A percentile compares a stretch with the other conserved stretches of the same genome.
Conservation (phyloP, 352 stramenopile species). For the Pythium utonaiense region DNA sequence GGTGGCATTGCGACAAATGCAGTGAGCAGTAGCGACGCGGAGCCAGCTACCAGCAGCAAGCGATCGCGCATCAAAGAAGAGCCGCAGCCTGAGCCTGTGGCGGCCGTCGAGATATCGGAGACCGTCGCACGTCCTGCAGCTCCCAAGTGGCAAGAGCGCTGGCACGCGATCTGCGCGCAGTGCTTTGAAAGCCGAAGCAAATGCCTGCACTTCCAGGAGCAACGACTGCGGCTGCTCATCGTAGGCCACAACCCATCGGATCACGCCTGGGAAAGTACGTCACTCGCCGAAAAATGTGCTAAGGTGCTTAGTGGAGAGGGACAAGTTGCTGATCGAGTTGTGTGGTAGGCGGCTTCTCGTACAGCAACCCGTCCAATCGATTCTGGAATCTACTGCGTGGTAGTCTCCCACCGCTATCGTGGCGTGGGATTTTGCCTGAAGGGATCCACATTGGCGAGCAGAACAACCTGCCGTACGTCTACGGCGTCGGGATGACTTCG, state of each 20-base stretch:
- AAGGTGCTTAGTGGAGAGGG: too few species aligned
- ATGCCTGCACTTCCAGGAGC: slow-evolving; percentile 66
- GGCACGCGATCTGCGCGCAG: slow-evolving; percentile 65
- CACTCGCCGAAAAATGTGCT: too few species aligned
- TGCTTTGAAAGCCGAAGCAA: slow-evolving; percentile 51
- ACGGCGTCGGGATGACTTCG: slow-evolving; percentile 78
- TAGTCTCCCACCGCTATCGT: slow-evolving; percentile 44
- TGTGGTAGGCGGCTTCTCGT: slow-evolving; percentile 43
- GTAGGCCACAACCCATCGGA: slow-evolving; percentile 89
- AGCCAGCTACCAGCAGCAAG: slow-evolving; percentile 2
- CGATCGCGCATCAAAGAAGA: slow-evolving; percentile 12
- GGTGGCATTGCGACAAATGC: background rate
- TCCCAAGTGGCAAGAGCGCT: slow-evolving; percentile 80
- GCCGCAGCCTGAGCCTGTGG: slow-evolving; percentile 18
- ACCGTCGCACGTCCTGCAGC: background rate
- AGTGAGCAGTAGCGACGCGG: background rate
- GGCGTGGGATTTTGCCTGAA: slow-evolving; percentile 56
- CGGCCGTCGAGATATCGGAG: background rate
- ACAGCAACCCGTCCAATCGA: slow-evolving; percentile 85
- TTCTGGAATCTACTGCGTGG: slow-evolving; percentile 87
- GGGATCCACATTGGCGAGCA: slow-evolving; percentile 60
- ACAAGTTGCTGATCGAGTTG: background rate
- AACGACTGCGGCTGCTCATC: slow-evolving; percentile 73
- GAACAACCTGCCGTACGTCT: slow-evolving; percentile 58
- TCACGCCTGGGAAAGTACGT: slow-evolving; percentile 80